These are phyloP conservation scores for Cinnamomum micranthum DNA, from an alignment of 164 flowering plant genomes.

Conservation along the genomic window DNA sequence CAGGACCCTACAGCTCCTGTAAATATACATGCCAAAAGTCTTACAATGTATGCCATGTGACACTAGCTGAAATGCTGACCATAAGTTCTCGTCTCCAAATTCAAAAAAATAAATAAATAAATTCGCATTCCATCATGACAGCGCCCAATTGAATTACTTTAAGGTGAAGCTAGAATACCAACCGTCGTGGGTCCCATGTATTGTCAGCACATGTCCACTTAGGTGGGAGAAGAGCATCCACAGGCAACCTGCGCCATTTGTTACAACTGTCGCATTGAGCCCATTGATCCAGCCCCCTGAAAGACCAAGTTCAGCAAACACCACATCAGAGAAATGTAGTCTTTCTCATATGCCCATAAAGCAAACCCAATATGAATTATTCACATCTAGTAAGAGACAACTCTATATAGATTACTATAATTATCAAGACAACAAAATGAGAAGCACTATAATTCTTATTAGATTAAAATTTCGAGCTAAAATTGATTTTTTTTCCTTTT, in stretches of 20 bases:
- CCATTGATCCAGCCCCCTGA: conserved; percentile 88
- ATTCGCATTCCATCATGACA: not conserved
- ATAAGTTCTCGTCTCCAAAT: too few species aligned
- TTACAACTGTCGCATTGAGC: conserved; percentile 90
- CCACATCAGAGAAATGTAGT: conserved; percentile 7
- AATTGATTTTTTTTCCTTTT: too few species aligned
- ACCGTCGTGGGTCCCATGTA: conserved; percentile 79
- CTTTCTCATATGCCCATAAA: not conserved
- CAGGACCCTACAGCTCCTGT: too few species aligned
- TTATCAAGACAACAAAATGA: not conserved
- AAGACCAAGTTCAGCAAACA: conserved; percentile 8
- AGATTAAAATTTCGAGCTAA: not conserved
- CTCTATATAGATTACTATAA: not conserved
- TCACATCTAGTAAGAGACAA: not conserved
- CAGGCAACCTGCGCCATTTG: conserved; percentile 88
- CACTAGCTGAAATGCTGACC: too few species aligned
- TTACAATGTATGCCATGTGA: too few species aligned
- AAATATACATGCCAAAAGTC: too few species aligned
- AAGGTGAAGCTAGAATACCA: not conserved
- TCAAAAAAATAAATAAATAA: too few species aligned
- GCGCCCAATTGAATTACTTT: not conserved
- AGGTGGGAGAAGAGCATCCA: conserved; percentile 66
- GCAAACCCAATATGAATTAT: not conserved
- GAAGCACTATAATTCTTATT: not conserved
- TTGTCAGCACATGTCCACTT: conserved; percentile 88